phyloP scores from a whole-genome alignment of 306 rosid species.

The Astragalus membranaceus region DNA sequence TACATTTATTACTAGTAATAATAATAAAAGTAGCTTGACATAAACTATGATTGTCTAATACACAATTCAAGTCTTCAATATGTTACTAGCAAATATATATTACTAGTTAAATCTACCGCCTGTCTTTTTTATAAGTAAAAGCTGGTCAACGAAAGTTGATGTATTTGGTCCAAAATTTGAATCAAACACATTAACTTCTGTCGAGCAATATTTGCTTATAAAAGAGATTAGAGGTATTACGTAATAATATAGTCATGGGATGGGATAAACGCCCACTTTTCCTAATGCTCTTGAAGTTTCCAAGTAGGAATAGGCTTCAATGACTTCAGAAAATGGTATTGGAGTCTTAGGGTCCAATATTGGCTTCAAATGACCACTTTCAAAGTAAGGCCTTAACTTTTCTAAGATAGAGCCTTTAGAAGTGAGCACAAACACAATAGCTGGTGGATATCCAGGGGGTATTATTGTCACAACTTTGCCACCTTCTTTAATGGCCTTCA shows the following conservation, averaged over 20 bases:
- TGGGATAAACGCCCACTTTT: slow-evolving; percentile 51
- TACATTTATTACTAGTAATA: no score
- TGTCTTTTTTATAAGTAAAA: no score
- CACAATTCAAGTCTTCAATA: no score
- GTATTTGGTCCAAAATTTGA: no score
- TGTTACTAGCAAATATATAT: no score
- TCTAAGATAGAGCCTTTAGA: slow-evolving; percentile 47
- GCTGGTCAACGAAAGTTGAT: no score
- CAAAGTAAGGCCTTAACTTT: slow-evolving; percentile 51
- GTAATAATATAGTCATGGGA: slow-evolving; percentile 27
- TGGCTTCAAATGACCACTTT: slow-evolving; percentile 73
- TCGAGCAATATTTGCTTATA: no score
- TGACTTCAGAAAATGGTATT: slow-evolving; percentile 49
- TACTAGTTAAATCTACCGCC: no score
- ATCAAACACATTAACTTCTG: no score
- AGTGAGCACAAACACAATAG: slow-evolving; percentile 22
- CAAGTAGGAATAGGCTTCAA: slow-evolving; percentile 48
- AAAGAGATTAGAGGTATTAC: no score
- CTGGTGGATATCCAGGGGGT: slow-evolving; percentile 29
- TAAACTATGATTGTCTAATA: no score
- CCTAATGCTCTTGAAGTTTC: slow-evolving; percentile 56
- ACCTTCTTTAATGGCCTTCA: slow-evolving; percentile 58
- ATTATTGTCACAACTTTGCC: slow-evolving; percentile 54
- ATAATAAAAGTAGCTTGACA: neutral
- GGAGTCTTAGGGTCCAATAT: slow-evolving; percentile 54